phyloP scores from a whole-genome alignment of 176 grass and related monocot genomes.

The Neostapfia colusana region DNA sequence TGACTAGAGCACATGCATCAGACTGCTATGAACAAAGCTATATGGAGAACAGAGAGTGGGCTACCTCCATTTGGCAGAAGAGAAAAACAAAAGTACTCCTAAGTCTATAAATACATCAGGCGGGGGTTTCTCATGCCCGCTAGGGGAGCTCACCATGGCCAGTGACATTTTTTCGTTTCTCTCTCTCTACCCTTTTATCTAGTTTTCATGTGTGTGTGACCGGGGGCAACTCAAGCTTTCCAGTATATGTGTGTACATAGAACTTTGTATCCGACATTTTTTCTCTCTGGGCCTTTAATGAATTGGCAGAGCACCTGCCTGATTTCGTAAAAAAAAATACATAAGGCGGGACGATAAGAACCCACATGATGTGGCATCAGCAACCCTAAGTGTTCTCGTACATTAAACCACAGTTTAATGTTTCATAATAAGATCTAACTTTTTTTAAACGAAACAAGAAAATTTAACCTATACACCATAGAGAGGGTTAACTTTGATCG shows the following conservation, averaged over 20 bases:
- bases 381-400: background rate
- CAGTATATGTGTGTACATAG: no score
- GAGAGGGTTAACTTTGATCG: conserved; percentile 15
- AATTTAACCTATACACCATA: conserved; percentile 22
- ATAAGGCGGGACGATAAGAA: background rate
- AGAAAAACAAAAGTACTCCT: background rate
- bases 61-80: conserved; percentile 12
- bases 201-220: no score
- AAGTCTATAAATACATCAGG: conserved; percentile 3
- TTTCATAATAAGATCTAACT: conserved; percentile 27
- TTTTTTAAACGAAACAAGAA: background rate
- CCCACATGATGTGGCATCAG: background rate
- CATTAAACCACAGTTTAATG: conserved; percentile 31
- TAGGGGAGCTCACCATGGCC: no score
- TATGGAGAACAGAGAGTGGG: conserved; percentile 21
- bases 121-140: no score
- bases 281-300: no score
- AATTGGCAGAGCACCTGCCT: no score
- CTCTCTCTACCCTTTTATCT: no score
- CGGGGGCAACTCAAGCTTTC: no score
- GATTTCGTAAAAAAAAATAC: no score
- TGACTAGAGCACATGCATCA: conserved; percentile 17
- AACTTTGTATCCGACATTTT: no score
- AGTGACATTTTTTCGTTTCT: no score
- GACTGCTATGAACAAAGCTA: conserved; percentile 14